Evolutionary conservation across 129 eudicot species (phyloP).

Genomic region (Apium graveolens): DNA sequence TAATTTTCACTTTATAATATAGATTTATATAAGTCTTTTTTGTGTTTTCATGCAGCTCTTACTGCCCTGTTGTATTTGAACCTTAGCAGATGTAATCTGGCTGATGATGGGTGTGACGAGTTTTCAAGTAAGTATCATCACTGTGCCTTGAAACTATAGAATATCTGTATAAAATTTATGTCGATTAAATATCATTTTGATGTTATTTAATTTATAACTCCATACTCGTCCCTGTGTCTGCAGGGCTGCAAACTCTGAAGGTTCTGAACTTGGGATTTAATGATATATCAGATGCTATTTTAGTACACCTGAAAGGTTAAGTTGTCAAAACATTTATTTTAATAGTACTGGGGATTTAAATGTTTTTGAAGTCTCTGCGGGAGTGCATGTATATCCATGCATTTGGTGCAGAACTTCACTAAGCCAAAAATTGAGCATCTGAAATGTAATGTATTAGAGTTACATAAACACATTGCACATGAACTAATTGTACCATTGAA

Average conservation of each 20-base stretch:
- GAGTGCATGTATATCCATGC: neutral
- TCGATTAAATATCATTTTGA: neutral
- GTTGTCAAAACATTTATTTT: neutral
- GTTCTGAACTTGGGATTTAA: constrained; percentile 88
- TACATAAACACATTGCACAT: neutral
- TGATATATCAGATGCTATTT: constrained; percentile 68
- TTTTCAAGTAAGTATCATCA: constrained; percentile 48
- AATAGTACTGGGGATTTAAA: neutral
- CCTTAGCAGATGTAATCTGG: constrained; percentile 71
- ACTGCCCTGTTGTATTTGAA: constrained; percentile 58
- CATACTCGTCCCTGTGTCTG: neutral
- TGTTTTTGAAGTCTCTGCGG: neutral
- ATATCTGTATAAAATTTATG: neutral
- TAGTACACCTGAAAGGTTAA: constrained; percentile 73
- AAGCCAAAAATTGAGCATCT: neutral
- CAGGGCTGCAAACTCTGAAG: constrained; percentile 62
- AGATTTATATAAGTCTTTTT: neutral
- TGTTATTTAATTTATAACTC: neutral
- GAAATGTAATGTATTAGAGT: neutral
- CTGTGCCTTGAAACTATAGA: neutral
- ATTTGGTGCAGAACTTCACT: neutral
- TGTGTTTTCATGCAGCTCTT: constrained; percentile 36
- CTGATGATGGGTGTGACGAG: constrained; percentile 71
- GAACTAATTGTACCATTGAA: neutral
- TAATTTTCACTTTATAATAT: neutral